phyloP scores from a whole-genome alignment of 140 eudicot genomes.

The Stevia rebaudiana region DNA sequence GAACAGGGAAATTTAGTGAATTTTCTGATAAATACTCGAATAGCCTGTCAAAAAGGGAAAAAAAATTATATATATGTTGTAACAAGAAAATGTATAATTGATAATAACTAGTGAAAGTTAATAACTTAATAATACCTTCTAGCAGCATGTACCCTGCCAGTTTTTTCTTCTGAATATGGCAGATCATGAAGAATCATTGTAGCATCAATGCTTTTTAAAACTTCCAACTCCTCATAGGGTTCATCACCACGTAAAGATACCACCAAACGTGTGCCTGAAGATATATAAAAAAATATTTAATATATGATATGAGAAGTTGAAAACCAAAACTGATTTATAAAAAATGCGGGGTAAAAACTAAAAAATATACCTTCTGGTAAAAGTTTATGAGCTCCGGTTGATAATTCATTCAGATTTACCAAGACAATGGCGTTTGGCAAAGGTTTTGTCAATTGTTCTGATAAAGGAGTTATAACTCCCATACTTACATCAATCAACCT shows the following conservation, averaged over 20 bases:
- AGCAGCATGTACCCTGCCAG: slow-evolving; percentile 92
- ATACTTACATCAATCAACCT: slow-evolving; percentile 91
- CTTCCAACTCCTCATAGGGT: slow-evolving; percentile 61
- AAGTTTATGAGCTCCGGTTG: slow-evolving; percentile 81
- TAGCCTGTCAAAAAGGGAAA: slow-evolving; percentile 47
- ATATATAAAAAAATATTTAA: not conserved
- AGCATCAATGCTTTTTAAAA: slow-evolving; percentile 60
- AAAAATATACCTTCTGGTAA: slow-evolving; percentile 64
- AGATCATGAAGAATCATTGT: slow-evolving; percentile 82
- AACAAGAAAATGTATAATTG: not conserved
- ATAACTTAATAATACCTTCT: slow-evolving; percentile 79
- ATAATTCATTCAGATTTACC: slow-evolving; percentile 68
- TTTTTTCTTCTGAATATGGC: slow-evolving; percentile 70
- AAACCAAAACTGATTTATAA: slow-evolving; percentile 6
- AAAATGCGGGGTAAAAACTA: not conserved
- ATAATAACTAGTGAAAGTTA: not conserved
- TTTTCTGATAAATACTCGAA: slow-evolving; percentile 81
- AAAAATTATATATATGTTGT: not conserved
- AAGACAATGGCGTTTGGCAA: slow-evolving; percentile 79
- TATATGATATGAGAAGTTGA: slow-evolving; percentile 10
- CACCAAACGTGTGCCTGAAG: slow-evolving; percentile 87
- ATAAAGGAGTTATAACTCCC: slow-evolving; percentile 88
- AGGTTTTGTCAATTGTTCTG: slow-evolving; percentile 85
- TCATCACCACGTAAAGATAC: slow-evolving; percentile 94
- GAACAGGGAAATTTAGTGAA: slow-evolving; percentile 69